Conservation (phyloP, 1,139 yeast species). For the Barnettozyma hawaiiensis region DNA sequence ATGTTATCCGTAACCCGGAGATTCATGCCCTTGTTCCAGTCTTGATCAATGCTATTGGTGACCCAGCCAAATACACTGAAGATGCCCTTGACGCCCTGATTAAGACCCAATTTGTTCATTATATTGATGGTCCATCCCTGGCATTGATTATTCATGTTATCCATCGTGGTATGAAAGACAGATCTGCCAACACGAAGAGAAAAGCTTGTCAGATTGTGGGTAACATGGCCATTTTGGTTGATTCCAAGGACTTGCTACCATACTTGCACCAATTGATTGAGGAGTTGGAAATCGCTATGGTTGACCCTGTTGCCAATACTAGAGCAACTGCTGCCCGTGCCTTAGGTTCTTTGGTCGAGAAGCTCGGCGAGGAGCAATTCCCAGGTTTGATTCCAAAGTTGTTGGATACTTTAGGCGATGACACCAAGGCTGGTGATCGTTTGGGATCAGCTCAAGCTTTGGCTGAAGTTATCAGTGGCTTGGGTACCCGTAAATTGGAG, state of each 20-base stretch:
- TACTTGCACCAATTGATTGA: conserved; percentile 71
- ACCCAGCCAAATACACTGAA: conserved; percentile 87
- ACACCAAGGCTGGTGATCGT: conserved; percentile 81
- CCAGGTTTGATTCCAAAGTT: conserved; percentile 86
- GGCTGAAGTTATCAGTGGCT: conserved; percentile 88
- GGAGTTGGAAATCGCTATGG: conserved; percentile 91
- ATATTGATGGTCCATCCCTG: conserved; percentile 95
- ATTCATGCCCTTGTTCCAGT: conserved; percentile 88
- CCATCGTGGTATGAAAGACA: conserved; percentile 90
- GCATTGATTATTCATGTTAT: conserved; percentile 93
- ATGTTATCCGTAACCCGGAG: conserved; percentile 95
- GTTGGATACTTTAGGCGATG: conserved; percentile 71
- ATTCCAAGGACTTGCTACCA: conserved; percentile 77
- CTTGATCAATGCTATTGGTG: conserved; percentile 88
- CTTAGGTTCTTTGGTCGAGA: conserved; percentile 91
- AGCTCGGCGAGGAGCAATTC: conserved; percentile 93
- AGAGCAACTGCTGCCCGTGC: conserved; percentile 98
- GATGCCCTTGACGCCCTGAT: conserved; percentile 81
- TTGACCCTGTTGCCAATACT: conserved; percentile 96
- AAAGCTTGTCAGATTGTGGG: conserved; percentile 98
- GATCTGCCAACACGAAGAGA: conserved; percentile 87
- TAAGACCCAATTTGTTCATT: conserved; percentile 91
- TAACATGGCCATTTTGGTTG: conserved; percentile 95
- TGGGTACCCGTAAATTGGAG: conserved; percentile 82
- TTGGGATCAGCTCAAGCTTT: conserved; percentile 97